Conservation (phyloP, 2,329 filamentous ascomycete genomes). For the Dactylonectria macrodidyma region DNA sequence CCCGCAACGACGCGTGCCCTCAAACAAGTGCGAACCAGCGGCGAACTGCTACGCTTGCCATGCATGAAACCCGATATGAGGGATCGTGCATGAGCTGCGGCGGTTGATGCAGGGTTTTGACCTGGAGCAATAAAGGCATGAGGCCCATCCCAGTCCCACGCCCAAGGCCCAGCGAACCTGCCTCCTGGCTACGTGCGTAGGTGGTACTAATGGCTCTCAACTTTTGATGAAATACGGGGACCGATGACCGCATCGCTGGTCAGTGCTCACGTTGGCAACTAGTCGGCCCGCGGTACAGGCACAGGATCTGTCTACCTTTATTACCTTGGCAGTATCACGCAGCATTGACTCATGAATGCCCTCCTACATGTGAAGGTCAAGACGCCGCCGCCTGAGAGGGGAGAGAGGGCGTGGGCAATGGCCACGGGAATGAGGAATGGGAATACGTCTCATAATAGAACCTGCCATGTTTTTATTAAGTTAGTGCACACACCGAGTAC, state of each 20-base stretch:
- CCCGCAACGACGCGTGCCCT: constrained; percentile 9
- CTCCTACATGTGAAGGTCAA: neutral
- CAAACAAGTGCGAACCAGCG: constrained; percentile 4
- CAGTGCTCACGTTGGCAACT: neutral
- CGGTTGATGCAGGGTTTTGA: constrained; percentile 12
- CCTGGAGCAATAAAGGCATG: neutral
- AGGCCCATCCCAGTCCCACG: constrained; percentile 9
- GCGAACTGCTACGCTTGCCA: constrained; percentile 1
- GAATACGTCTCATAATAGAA: neutral
- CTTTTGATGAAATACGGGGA: neutral
- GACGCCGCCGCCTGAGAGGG: neutral
- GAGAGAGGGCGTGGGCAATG: neutral
- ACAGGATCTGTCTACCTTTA: no score
- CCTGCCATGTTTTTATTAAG: neutral
- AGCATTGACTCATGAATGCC: neutral
- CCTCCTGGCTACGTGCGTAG: neutral
- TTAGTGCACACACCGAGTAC: neutral
- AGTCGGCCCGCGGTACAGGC: neutral
- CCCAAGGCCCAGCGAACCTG: neutral
- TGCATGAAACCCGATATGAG: constrained; percentile 16
- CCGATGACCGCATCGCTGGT: constrained; percentile 14
- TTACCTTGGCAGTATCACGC: neutral
- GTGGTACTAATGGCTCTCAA: neutral
- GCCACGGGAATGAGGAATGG: neutral
- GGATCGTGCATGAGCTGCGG: constrained; percentile 22